Evolutionary conservation across 345 rosid genomes (phyloP).

Genomic region (Kernera saxatilis): DNA sequence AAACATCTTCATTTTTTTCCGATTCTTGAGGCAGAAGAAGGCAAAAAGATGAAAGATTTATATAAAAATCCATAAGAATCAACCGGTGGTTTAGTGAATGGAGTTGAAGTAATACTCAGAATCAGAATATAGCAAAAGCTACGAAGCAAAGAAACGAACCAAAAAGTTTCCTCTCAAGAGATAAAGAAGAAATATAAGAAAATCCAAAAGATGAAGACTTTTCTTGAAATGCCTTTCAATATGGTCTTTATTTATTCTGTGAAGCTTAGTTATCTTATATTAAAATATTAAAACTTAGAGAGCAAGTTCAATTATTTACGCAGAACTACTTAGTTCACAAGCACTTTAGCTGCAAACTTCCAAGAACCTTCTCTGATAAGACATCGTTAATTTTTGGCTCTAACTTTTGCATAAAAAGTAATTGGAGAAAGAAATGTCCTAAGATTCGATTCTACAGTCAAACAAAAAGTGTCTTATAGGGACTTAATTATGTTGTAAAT

Average conservation of each 20-base stretch:
- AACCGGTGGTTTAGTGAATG: constrained; percentile 18
- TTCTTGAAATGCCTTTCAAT: not conserved
- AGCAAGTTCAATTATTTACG: not conserved
- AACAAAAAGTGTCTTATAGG: not conserved
- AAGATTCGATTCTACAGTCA: constrained; percentile 17
- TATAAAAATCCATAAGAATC: constrained; percentile 9
- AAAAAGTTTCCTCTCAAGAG: not conserved
- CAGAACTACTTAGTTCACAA: constrained; percentile 10
- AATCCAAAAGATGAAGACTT: constrained; percentile 17
- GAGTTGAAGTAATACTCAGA: constrained; percentile 18
- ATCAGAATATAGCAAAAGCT: constrained; percentile 24
- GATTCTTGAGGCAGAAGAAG: not conserved
- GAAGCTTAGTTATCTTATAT: not conserved
- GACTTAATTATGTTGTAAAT: not conserved
- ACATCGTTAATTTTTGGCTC: not conserved
- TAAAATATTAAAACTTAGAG: not conserved
- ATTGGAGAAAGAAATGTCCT: not conserved
- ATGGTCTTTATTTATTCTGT: not conserved
- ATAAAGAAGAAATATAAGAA: not conserved
- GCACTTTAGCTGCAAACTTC: not conserved
- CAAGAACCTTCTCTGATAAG: not conserved
- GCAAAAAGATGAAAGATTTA: not conserved
- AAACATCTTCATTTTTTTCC: constrained; percentile 16
- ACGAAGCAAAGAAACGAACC: constrained; percentile 31
- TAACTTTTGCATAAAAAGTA: not conserved